Base-by-base conservation (phyloP, 495 filamentous ascomycete genomes). In the Podospora comata region DNA sequence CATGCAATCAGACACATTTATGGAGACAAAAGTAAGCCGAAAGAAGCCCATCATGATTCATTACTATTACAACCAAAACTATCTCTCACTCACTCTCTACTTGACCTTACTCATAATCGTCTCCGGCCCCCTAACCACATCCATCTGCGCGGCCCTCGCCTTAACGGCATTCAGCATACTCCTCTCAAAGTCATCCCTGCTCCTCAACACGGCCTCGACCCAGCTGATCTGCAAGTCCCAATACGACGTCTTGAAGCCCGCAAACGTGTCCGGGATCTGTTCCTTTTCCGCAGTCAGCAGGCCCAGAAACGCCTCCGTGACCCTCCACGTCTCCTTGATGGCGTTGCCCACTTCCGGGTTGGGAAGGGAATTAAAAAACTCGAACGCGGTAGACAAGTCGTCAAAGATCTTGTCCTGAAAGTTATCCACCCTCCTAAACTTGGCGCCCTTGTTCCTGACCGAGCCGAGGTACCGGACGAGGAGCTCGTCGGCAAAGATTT, bases 171-270 rank as follows among this genome's bases (percentile, higher is more conserved):
- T 93, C 67, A 97, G 77, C 91, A 97, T 92, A 67, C 86, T 87
- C 70, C 94, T 84, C 74, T 97, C 94, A 79, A 96, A 97, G 78
- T 99, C 95, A 79, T 99, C 95, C 67, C 95, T 81, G 3, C 88
- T 81, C 77, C 93, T 84, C 66, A 99, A 75, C 68, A 96, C 95
- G 20, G 91, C 88, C 82, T 99, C 95, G n/a, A 98, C 93, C 95
- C 95, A 99, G 30, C 88, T 89, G 63, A 97, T 87, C 79, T 94
- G 92, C 74, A 97, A 82, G 79, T 99, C 95, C 94, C 94, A 97
- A 75, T 97, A 97, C 67, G 88, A 84, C 39, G 80, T 77, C 82
- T 96, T 97, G 79, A 98, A 93, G 18, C 82, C 80, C 71, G 91
- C 92, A 71, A 97, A 98, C 6, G 91, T 88, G 30, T 87, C 85